These are phyloP conservation scores for Microdochium nivale DNA, from an alignment of 2,329 filamentous ascomycete species.

Conservation along the genomic window DNA sequence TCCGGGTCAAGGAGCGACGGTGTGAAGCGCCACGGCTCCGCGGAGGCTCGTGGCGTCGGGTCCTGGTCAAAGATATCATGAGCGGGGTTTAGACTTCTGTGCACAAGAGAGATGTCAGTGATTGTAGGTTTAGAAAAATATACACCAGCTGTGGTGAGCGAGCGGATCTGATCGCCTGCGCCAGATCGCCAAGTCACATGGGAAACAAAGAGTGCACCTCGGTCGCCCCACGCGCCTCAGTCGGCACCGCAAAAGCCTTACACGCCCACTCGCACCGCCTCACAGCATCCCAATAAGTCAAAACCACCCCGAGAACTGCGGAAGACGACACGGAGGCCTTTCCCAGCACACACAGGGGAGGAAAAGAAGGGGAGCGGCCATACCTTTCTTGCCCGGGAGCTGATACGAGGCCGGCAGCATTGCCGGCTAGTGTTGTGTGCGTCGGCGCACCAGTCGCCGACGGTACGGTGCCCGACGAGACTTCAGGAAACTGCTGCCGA, in stretches of 20 bases:
- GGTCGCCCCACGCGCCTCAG: background rate
- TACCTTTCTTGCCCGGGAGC: conserved; percentile 16
- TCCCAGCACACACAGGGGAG: conserved; percentile 1
- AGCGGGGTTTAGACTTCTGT: conserved; percentile 35
- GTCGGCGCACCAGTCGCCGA: conserved; percentile 33
- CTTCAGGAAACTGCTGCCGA: conserved; percentile 72
- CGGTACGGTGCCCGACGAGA: conserved; percentile 44
- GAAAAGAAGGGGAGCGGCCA: conserved; percentile 7
- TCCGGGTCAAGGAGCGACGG: conserved; percentile 82
- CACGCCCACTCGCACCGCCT: conserved; percentile 14
- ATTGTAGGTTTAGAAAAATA: background rate
- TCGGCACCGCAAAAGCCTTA: background rate
- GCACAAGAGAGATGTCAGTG: background rate
- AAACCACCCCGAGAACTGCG: background rate
- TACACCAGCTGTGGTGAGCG: background rate
- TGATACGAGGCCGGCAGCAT: conserved; percentile 18
- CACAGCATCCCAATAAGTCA: conserved; percentile 2
- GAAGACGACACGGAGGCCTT: too few relatives aligned
- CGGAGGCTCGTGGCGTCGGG: conserved; percentile 69
- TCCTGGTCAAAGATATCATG: conserved; percentile 60
- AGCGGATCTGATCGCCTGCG: background rate
- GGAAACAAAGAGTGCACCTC: background rate
- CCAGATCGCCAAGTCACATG: background rate
- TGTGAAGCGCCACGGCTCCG: conserved; percentile 81
- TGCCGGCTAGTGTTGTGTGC: conserved; percentile 22